Base-by-base conservation (phyloP, 2,329 filamentous ascomycete species). In the Coniochaeta sp. region DNA sequence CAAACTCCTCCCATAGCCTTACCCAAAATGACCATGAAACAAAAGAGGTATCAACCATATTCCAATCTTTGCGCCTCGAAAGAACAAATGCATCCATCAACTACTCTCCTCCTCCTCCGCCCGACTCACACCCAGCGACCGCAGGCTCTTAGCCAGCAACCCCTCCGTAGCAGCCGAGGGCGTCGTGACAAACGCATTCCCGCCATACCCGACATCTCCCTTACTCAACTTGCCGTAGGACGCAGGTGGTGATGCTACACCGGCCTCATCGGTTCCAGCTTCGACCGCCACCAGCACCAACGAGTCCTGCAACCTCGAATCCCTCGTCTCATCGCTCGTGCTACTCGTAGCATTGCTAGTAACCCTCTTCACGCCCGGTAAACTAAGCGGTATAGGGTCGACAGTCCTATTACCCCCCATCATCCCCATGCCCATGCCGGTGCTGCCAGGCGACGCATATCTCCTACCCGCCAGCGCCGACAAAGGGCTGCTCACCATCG, bases 211-310 rank as follows among this genome's bases (percentile, higher is more conserved):
- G 18, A 73, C 65, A 54, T 89, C 83, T 6, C 82, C 83, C 62
- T 78, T 86, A 59, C 64, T 82, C 18, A 89, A 77, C 63, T 91
- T 91, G 61, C 80, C 79, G 62, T 91, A 89, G 14, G 26, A 20
- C 18, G 45, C n/a, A 31, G 24, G 24, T 18, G 6, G 24, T 4
- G n/a, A 3, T 12, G 28, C 45, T 14, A 6, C 9, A 14, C 33
- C 18, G n/a, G 12, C 18, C 20, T 42, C 38, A 12, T 24, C 22
- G 12, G 20, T 22, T 24, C 18, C 14, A 10, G 35, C n/a, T 8
- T 42, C 38, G 6, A 42, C 5, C 4, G 33, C 10, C 33, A 20
- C 16, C 18, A 38, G 22, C 38, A 42, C 18, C 38, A 24, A 22
- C 3, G 38, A 42, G 38, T 42, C 38, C 38, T 42, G 38, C 20